Base-by-base conservation (phyloP, 192 early-diverging fungal species). In the Phlyctochytrium bullatum region DNA sequence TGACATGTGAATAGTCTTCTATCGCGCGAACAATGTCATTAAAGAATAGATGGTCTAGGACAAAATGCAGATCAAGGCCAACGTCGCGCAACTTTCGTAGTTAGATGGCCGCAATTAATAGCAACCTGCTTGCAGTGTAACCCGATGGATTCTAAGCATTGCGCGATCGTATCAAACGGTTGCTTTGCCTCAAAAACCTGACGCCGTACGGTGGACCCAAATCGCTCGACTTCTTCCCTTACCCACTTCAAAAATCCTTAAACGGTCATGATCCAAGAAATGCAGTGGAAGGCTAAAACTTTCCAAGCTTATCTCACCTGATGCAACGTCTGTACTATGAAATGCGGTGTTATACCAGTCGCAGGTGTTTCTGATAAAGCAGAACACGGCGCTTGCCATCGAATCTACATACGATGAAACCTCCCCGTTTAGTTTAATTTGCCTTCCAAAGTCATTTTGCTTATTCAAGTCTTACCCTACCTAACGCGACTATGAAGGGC, bases 311-410 rank as follows among this genome's bases (percentile, higher is more conserved):
- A n/a, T n/a, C n/a, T n/a, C n/a, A 88, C 87, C 93, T 23, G 93
- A 94, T 1, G 92, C 83, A 92, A 99, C 93, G 40, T 83, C 83
- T 34, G 91, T 83, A 64, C 95, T 90, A 24, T 88, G 86, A 69
- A 99, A 99, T 1, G 93, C 89, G 34, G 80, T 86, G 56, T 88
- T 81, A 74, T 93, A 99, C 97, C 97, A 99, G 64, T 97, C 93
- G 66, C 93, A 95, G 0, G 97, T 98, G 72, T 95, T 97, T 68
- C 90, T 87, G 70, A 98, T 91, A 52, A 96, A 75, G 10, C 90
- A 82, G 71, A 99, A 99, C 31, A 92, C 89, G 29, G 97, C 54
- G 32, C 34, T 64, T 23, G 70, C 51, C n/a, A 68, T 57, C 47
- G 74, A 90, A 61, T 86, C 82, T 33, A 98, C 91, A 68, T 97